Percentiles rank a stretch among this genome's conserved stretches.
Conservation (phyloP, 768 basidiomycete genomes). For the Leucocoprinus birnbaumii region DNA sequence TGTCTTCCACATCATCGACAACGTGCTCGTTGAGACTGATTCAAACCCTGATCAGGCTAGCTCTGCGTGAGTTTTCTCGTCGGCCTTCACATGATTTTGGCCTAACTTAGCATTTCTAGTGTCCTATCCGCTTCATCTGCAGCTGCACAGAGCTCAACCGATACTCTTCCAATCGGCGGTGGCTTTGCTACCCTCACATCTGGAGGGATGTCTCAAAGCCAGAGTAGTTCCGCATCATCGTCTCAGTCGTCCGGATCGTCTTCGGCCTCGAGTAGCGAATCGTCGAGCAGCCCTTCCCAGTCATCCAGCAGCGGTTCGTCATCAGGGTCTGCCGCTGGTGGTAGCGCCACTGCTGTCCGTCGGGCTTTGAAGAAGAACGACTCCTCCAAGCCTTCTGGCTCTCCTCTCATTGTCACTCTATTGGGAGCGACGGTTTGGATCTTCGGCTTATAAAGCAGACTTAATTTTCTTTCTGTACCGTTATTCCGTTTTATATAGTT, state of each 20-base stretch:
- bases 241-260: constrained; percentile 6
- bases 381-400: not conserved
- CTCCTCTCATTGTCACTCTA: not conserved
- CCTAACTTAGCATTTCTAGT: constrained; percentile 16
- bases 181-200: constrained; percentile 1
- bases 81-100: not conserved
- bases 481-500: not conserved
- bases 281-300: not conserved
- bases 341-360: not conserved
- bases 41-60: constrained; percentile 40
- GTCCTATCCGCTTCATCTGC: constrained; percentile 47
- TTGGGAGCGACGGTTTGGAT: not conserved
- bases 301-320: not conserved
- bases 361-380: not conserved
- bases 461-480: not conserved
- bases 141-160: constrained; percentile 30
- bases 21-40: constrained; percentile 46
- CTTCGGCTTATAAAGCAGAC: not conserved
- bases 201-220: not conserved
- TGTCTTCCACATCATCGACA: constrained; percentile 62
- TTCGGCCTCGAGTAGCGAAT: not conserved
- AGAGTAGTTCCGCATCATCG: constrained; percentile 4
- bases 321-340: not conserved
- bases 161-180: constrained; percentile 39
- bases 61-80: constrained; percentile 44